These are phyloP conservation scores for Coemansia sp. DNA, from an alignment of 192 early-diverging fungal species.

Conservation along the genomic window DNA sequence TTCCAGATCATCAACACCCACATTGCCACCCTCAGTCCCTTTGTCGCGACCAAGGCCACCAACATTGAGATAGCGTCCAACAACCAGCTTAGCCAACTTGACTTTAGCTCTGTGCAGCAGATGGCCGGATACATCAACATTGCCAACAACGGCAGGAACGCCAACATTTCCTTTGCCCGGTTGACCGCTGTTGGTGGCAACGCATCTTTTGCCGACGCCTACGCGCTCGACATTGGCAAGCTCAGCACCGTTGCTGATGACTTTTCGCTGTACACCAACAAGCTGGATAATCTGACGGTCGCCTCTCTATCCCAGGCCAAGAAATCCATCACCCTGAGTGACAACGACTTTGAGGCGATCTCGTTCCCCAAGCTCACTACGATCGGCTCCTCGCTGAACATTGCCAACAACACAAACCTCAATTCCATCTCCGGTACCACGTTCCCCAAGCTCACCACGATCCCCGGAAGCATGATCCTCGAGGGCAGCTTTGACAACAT, in stretches of 20 bases:
- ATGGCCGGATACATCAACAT: conserved; percentile 57
- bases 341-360: conserved; percentile 61
- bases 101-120: conserved; percentile 51
- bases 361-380: conserved; percentile 57
- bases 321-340: conserved; percentile 60
- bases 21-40: conserved; percentile 42
- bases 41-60: conserved; percentile 30
- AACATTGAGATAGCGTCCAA: conserved; percentile 62
- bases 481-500: conserved; percentile 64
- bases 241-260: conserved; percentile 56
- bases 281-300: conserved; percentile 54
- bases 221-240: conserved; percentile 47
- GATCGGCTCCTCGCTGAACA: conserved; percentile 64
- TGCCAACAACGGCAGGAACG: conserved; percentile 58
- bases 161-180: conserved; percentile 53
- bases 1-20: conserved; percentile 58
- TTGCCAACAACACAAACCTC: conserved; percentile 67
- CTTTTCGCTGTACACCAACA: conserved; percentile 63
- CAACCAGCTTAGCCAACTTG: conserved; percentile 55
- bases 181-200: conserved; percentile 57
- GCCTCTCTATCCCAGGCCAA: conserved; percentile 52
- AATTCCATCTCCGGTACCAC: conserved; percentile 46
- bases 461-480: conserved; percentile 63
- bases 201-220: conserved; percentile 61
- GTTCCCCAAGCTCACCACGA: conserved; percentile 59